Base-by-base conservation (phyloP, 2,329 filamentous ascomycete species). In the Phaeoacremonium minimum region DNA sequence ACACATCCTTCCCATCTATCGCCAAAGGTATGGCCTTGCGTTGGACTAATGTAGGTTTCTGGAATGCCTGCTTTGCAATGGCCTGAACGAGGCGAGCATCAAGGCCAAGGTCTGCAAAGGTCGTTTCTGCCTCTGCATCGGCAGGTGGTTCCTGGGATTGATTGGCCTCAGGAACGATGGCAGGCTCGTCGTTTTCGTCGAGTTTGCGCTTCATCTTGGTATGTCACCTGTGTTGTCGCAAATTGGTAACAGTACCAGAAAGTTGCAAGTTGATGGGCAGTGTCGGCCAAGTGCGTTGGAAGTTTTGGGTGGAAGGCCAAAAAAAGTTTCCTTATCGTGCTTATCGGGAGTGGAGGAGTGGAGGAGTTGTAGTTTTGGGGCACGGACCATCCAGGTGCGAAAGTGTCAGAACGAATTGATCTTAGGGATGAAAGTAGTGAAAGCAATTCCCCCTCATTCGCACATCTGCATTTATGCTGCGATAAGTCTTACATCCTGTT, bases 1-100 rank as follows among this genome's bases (percentile, higher is more conserved):
- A 71, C 32, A 98, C 81, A 70, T 97, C 89, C 53, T 87, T 83
- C 11, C 93, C 91, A 46, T 89, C 80, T 14, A 97, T 70, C 15
- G 87, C 88, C 26, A 96, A 66, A 2, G 93, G 93, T 44, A 98
- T 95, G 2, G 87, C 87, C 60, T 85, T 83, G 29, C 80, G 76
- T 63, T 98, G 93, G 2, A 97, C 86, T 11, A 83, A 75, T n/a
- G 93, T 97, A 12, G 93, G 93, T 40, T 81, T 80, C 44, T 83
- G 74, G 66, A 90, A 97, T 60, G 85, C 83, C 61, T 93, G 85
- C 56, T 85, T 83, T 32, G 84, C 83, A 48, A 97, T 76, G 37
- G 86, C 89, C 67, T 95, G 87, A 20, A 96, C 71, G 18, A 98
- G 70, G 47, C 93, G 81, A 8, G 88, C 66, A 56, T 98, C 93